These are phyloP conservation scores for Lepiota venenata DNA, from an alignment of 768 basidiomycete genomes.

Conservation along the genomic window DNA sequence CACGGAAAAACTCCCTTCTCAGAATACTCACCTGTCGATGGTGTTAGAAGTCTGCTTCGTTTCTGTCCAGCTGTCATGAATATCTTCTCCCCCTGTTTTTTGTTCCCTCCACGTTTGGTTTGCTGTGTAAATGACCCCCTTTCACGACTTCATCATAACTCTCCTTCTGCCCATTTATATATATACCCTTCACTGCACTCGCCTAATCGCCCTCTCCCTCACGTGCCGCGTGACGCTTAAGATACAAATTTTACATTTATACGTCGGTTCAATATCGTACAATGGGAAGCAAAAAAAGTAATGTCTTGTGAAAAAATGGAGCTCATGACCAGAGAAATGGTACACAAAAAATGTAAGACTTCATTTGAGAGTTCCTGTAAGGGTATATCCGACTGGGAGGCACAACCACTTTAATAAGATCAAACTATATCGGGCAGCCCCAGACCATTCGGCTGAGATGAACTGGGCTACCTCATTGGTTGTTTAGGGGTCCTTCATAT, in stretches of 20 bases:
- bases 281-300: slow-evolving; percentile 8
- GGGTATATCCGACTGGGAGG: too few species aligned
- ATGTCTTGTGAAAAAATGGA: not conserved
- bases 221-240: slow-evolving; percentile 8
- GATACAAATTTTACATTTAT: slow-evolving; percentile 19
- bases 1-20: slow-evolving; percentile 54
- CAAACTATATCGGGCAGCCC: too few species aligned
- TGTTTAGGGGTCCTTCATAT: too few species aligned
- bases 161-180: slow-evolving; percentile 19
- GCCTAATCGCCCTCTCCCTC: slow-evolving; percentile 10
- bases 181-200: slow-evolving; percentile 14
- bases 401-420: too few species aligned
- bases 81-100: slow-evolving; percentile 19
- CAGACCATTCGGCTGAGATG: too few species aligned
- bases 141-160: slow-evolving; percentile 3
- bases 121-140: slow-evolving; percentile 11
- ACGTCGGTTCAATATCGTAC: slow-evolving; percentile 5
- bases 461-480: too few species aligned
- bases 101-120: not conserved
- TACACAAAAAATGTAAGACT: too few species aligned
- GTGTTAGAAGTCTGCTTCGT: slow-evolving; percentile 38
- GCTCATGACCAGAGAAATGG: not conserved
- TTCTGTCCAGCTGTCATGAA: slow-evolving; percentile 19
- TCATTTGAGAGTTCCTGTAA: too few species aligned
- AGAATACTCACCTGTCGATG: slow-evolving; percentile 75